phyloP scores from a whole-genome alignment of 75 land plant genomes.

The Azolla pinnata region DNA sequence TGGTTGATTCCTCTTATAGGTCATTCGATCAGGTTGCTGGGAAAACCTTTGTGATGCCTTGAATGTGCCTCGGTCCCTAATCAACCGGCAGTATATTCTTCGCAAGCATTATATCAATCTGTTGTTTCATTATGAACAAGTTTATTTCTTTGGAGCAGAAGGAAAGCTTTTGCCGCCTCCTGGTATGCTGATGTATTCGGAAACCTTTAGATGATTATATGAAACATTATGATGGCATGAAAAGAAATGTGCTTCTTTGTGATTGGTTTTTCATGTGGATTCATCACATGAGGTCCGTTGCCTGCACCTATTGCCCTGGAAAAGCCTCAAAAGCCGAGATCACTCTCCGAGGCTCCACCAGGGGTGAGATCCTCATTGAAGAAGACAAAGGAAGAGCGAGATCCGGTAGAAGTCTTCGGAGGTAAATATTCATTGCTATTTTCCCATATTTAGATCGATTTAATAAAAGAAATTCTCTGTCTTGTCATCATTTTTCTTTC shows the following conservation, averaged over 20 bases:
- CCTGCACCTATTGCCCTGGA: slow-evolving; percentile 15
- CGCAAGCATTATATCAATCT: slow-evolving; percentile 70
- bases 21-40: slow-evolving; percentile 26
- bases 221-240: too few relatives aligned
- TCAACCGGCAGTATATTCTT: slow-evolving; percentile 67
- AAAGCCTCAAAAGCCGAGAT: not conserved
- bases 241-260: too few relatives aligned
- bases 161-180: slow-evolving; percentile 36
- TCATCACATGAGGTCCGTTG: slow-evolving; percentile 31
- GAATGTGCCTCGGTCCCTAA: slow-evolving; percentile 9
- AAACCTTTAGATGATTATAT: too few relatives aligned
- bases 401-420: slow-evolving; percentile 12
- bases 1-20: too few relatives aligned
- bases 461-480: too few relatives aligned
- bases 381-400: slow-evolving; percentile 7
- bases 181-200: too few relatives aligned
- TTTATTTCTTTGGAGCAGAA: slow-evolving; percentile 53
- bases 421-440: not conserved
- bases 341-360: not conserved
- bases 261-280: slow-evolving; percentile 1
- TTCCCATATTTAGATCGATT: too few relatives aligned
- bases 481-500: too few relatives aligned
- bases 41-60: slow-evolving; percentile 20
- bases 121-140: slow-evolving; percentile 71
- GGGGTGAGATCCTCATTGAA: not conserved